These are phyloP conservation scores for Fusarium sp. DNA, from an alignment of 2,329 filamentous ascomycete genomes.

Conservation along the genomic window DNA sequence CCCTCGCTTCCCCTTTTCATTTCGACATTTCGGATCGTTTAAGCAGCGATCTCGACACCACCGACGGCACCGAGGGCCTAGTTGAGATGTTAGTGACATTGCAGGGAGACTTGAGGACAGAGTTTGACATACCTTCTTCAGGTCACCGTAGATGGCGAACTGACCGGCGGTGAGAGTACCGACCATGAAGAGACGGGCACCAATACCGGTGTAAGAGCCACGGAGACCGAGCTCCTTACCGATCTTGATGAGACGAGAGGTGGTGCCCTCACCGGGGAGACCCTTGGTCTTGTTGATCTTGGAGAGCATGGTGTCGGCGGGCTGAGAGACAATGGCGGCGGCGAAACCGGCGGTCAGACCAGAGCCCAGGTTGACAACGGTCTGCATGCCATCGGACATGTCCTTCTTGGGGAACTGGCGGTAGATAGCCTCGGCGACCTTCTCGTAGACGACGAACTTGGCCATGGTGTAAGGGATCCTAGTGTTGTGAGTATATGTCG, in stretches of 20 bases:
- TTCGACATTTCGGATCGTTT: conserved; percentile 10
- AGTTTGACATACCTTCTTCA: conserved; percentile 29
- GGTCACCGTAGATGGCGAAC: conserved; percentile 88
- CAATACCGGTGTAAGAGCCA: conserved; percentile 84
- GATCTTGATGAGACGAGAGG: conserved; percentile 86
- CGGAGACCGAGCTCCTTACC: conserved; percentile 84
- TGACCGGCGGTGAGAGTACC: conserved; percentile 83
- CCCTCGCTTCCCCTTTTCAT: conserved; percentile 18
- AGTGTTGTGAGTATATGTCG: conserved; percentile 38
- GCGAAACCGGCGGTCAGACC: conserved; percentile 76
- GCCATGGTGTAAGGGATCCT: conserved; percentile 94
- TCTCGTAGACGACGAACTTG: conserved; percentile 96
- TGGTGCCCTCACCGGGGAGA: conserved; percentile 85
- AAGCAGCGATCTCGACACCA: conserved; percentile 75
- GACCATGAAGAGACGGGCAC: conserved; percentile 74
- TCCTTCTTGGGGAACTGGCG: conserved; percentile 75
- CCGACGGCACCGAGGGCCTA: conserved; percentile 76
- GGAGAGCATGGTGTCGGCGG: conserved; percentile 92
- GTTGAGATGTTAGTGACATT: conserved; percentile 63
- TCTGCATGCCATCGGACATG: conserved; percentile 77
- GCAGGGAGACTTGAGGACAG: background rate
- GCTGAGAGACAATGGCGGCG: conserved; percentile 87
- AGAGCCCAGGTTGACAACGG: conserved; percentile 79
- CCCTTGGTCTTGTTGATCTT: conserved; percentile 98
- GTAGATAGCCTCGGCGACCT: conserved; percentile 83